Percentiles rank a stretch among this genome's conserved stretches.
Evolutionary conservation across 208 protist species (phyloP).

Genomic region (Kentomonas sorsogonicus): DNA sequence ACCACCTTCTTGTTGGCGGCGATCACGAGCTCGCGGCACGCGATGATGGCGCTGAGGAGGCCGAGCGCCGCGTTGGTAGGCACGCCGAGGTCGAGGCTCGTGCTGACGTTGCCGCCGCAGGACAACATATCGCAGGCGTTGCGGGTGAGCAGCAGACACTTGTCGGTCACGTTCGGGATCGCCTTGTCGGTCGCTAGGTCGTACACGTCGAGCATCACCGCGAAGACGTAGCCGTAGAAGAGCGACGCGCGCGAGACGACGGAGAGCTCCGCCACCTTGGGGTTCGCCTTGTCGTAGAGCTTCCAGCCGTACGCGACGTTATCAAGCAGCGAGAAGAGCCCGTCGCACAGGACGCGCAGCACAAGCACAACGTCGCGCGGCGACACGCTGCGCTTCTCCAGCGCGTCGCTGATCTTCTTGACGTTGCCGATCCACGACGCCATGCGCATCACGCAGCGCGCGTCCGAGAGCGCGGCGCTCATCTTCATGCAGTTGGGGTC

Average conservation of each 20-base stretch:
- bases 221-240: constrained; percentile 63
- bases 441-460: constrained; percentile 60
- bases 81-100: constrained; percentile 36
- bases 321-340: constrained; percentile 71
- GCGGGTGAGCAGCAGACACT: constrained; percentile 44
- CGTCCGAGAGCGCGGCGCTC: constrained; percentile 53
- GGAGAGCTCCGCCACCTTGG: constrained; percentile 23
- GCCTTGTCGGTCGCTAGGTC: constrained; percentile 39
- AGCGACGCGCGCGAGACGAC: constrained; percentile 42
- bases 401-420: constrained; percentile 42
- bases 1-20: constrained; percentile 16
- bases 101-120: constrained; percentile 41
- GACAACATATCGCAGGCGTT: constrained; percentile 73
- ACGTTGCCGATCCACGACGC: constrained; percentile 63
- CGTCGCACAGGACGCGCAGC: constrained; percentile 59
- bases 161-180: constrained; percentile 26
- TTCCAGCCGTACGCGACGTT: constrained; percentile 69
- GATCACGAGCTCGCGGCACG: constrained; percentile 44
- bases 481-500: constrained; percentile 44
- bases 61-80: constrained; percentile 34
- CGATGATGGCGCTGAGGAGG: constrained; percentile 63
- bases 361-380: constrained; percentile 57
- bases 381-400: constrained; percentile 38
- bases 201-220: constrained; percentile 49
- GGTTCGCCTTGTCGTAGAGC: constrained; percentile 28